Percentiles rank a stretch among this genome's conserved stretches.
Conservation (phyloP, 768 basidiomycete genomes). For the Calocybe indica region DNA sequence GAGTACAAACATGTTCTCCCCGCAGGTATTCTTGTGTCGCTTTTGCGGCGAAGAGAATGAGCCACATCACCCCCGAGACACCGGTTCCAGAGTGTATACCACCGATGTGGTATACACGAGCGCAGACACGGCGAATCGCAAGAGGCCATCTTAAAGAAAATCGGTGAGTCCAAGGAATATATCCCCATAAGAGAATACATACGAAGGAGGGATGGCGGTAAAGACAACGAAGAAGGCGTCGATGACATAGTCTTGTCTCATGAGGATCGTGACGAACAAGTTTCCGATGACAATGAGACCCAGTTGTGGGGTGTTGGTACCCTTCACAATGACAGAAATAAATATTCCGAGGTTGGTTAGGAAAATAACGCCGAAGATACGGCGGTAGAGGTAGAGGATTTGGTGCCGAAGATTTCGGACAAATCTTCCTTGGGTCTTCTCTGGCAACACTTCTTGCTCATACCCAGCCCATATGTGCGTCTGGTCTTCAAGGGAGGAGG, state of each 20-base stretch:
- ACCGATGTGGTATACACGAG: conserved; percentile 54
- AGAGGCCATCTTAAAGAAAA: conserved; percentile 35
- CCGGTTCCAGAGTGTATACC: conserved; percentile 58
- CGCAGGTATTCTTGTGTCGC: conserved; percentile 43
- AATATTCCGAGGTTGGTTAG: conserved; percentile 47
- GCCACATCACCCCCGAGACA: conserved; percentile 48
- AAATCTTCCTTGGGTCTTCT: conserved; percentile 40
- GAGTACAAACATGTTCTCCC: conserved; percentile 24
- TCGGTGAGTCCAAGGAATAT: too few species aligned
- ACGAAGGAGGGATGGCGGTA: conserved; percentile 41
- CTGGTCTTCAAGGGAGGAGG: conserved; percentile 22
- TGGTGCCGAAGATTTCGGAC: conserved; percentile 51
- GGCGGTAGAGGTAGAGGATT: conserved; percentile 50
- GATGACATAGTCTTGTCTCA: conserved; percentile 54
- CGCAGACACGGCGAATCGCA: conserved; percentile 44
- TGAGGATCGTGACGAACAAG: conserved; percentile 39
- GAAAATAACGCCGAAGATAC: conserved; percentile 54
- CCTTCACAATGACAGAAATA: conserved; percentile 31
- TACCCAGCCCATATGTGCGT: conserved; percentile 46
- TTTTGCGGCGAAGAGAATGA: conserved; percentile 41
- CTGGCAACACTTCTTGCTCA: conserved; percentile 41
- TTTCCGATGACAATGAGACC: conserved; percentile 40
- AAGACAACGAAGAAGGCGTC: conserved; percentile 51
- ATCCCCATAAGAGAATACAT: too few species aligned
- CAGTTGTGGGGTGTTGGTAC: conserved; percentile 28